Percentiles rank a stretch among this genome's conserved stretches.
phyloP scores from a whole-genome alignment of 2,329 filamentous ascomycete genomes.

The Helotiales sp. region DNA sequence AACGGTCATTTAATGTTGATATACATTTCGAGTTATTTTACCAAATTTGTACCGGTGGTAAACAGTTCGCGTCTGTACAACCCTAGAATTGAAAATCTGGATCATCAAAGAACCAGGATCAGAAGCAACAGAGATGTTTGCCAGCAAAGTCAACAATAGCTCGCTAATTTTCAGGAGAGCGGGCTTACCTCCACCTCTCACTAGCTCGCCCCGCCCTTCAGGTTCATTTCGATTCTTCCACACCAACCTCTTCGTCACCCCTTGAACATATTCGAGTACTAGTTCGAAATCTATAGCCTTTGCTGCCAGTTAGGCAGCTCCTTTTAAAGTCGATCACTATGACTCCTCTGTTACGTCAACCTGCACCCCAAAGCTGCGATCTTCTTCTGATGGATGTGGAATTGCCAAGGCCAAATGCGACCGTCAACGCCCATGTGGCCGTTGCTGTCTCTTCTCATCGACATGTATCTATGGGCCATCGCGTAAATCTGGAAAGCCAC shows the following conservation, averaged over 20 bases:
- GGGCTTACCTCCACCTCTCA: background rate
- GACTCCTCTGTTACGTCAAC: background rate
- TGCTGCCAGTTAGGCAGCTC: background rate
- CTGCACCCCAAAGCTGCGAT: slow-evolving; percentile 16
- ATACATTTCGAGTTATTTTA: too few species aligned
- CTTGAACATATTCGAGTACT: too few species aligned
- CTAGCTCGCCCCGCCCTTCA: background rate
- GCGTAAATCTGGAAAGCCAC: slow-evolving; percentile 35
- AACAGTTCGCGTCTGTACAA: too few species aligned
- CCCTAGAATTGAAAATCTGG: too few species aligned
- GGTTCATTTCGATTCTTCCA: background rate
- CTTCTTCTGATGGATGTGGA: slow-evolving; percentile 41
- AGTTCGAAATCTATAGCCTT: background rate
- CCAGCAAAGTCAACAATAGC: background rate
- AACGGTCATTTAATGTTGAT: too few species aligned
- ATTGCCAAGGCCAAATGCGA: slow-evolving; percentile 43
- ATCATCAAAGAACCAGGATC: too few species aligned
- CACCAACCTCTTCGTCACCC: background rate
- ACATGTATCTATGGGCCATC: slow-evolving; percentile 38
- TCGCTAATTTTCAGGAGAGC: background rate
- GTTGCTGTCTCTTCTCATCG: slow-evolving; percentile 35
- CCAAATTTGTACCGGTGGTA: too few species aligned
- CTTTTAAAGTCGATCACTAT: background rate
- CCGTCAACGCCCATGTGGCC: slow-evolving; percentile 39
- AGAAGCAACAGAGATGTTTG: too few species aligned